Conservation (phyloP, 2,329 filamentous ascomycete species). For the Fusarium graminum region DNA sequence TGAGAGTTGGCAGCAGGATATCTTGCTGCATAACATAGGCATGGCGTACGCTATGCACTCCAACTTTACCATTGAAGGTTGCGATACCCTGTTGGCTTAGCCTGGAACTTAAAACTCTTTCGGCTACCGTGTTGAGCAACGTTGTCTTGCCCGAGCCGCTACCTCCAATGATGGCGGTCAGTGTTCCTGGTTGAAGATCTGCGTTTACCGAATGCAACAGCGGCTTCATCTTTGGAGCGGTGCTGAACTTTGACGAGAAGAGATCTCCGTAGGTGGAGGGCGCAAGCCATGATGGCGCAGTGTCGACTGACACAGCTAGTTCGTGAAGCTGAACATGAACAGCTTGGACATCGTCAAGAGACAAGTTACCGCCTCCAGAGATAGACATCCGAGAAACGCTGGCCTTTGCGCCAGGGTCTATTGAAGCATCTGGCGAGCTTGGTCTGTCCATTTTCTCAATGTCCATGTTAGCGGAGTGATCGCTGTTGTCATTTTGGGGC, state of each 20-base stretch:
- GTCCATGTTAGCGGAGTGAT: constrained; percentile 34
- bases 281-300: constrained; percentile 66
- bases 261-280: constrained; percentile 61
- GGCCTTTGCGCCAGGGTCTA: constrained; percentile 40
- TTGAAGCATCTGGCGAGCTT: constrained; percentile 52
- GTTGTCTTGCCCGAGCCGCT: constrained; percentile 81
- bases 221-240: constrained; percentile 58
- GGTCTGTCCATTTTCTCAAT: constrained; percentile 52
- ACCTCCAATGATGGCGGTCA: constrained; percentile 82
- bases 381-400: constrained; percentile 47
- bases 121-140: constrained; percentile 77
- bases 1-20: constrained; percentile 77
- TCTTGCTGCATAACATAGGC: constrained; percentile 84
- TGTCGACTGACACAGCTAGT: constrained; percentile 69
- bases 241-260: constrained; percentile 55
- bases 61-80: constrained; percentile 71
- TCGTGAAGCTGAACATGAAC: constrained; percentile 67
- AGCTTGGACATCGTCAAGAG: constrained; percentile 66
- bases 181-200: constrained; percentile 72
- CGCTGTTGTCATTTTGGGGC: constrained; percentile 23
- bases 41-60: constrained; percentile 68
- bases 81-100: constrained; percentile 66
- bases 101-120: constrained; percentile 71
- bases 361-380: constrained; percentile 55
- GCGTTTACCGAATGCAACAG: constrained; percentile 75